These are phyloP conservation scores for Penicillium simplicissimum DNA, from an alignment of 495 filamentous ascomycete species.

Conservation along the genomic window DNA sequence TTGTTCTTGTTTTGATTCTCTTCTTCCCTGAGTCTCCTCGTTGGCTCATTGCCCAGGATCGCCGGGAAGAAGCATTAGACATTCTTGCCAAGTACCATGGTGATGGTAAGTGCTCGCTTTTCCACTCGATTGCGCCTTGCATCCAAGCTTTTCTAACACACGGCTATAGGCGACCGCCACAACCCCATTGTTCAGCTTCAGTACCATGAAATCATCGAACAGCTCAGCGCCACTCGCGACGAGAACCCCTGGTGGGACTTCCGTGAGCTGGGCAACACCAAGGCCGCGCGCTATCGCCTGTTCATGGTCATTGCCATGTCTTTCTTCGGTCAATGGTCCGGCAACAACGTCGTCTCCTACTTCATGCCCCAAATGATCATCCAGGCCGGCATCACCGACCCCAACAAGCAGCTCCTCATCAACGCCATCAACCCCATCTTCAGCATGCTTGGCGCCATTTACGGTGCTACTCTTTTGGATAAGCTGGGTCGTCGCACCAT, in stretches of 20 bases:
- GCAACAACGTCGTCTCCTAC: slow-evolving; percentile 1
- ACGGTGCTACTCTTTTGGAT: background rate
- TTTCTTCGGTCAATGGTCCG: slow-evolving; percentile 20
- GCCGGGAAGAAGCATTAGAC: slow-evolving; percentile 51
- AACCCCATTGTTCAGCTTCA: slow-evolving; percentile 2
- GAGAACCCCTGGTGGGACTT: slow-evolving; percentile 8
- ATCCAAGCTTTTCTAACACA: background rate
- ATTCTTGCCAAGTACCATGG: slow-evolving; percentile 55
- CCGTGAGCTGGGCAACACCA: slow-evolving; percentile 4
- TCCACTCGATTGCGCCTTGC: background rate
- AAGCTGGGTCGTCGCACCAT: slow-evolving; percentile 3
- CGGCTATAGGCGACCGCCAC: background rate
- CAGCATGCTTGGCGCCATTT: slow-evolving; percentile 1
- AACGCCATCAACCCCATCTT: slow-evolving; percentile 43
- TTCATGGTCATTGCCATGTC: slow-evolving; percentile 2
- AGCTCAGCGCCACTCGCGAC: background rate
- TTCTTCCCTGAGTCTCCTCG: slow-evolving; percentile 47
- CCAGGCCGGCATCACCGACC: slow-evolving; percentile 44
- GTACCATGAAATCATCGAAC: background rate
- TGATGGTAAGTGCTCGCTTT: background rate
- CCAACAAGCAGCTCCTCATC: slow-evolving; percentile 27
- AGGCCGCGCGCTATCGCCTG: background rate
- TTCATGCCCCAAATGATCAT: slow-evolving; percentile 51
- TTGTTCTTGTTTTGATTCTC: slow-evolving; percentile 42
- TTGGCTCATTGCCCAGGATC: slow-evolving; percentile 49